Evolutionary conservation across 441 rosid species (phyloP).

Genomic region (Pelargonium australe): DNA sequence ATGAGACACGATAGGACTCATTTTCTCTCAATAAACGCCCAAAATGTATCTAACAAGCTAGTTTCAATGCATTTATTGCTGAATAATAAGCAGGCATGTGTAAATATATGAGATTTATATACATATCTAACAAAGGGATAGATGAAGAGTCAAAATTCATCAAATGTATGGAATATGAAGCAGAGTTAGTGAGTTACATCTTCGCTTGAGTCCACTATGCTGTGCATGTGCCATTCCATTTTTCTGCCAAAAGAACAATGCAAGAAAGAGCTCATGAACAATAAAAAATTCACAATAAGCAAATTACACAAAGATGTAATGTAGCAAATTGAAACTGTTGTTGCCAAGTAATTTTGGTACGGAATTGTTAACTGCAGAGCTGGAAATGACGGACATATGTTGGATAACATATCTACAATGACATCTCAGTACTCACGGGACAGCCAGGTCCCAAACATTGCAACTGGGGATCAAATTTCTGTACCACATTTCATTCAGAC

Average conservation of each 20-base stretch:
- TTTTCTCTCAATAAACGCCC: not conserved
- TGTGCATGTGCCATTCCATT: not conserved
- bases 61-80: not conserved
- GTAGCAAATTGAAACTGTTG: too few relatives aligned
- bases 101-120: not conserved
- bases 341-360: too few relatives aligned
- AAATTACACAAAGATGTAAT: too few relatives aligned
- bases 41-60: slow-evolving; percentile 1
- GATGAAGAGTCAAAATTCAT: not conserved
- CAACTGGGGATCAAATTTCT: too few relatives aligned
- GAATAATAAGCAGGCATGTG: not conserved
- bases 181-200: slow-evolving; percentile 1
- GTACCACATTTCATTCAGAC: not conserved
- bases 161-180: not conserved
- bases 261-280: not conserved
- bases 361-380: too few relatives aligned
- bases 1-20: not conserved
- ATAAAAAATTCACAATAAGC: too few relatives aligned
- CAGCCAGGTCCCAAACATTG: too few relatives aligned
- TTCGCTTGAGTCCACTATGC: not conserved
- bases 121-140: not conserved
- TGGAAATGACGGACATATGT: too few relatives aligned
- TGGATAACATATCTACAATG: too few relatives aligned
- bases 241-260: not conserved
- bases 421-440: too few relatives aligned